Percentiles rank a stretch among this genome's conserved stretches.
Conservation (phyloP, 495 filamentous ascomycete genomes). For the Trichocladium uniseriatum region DNA sequence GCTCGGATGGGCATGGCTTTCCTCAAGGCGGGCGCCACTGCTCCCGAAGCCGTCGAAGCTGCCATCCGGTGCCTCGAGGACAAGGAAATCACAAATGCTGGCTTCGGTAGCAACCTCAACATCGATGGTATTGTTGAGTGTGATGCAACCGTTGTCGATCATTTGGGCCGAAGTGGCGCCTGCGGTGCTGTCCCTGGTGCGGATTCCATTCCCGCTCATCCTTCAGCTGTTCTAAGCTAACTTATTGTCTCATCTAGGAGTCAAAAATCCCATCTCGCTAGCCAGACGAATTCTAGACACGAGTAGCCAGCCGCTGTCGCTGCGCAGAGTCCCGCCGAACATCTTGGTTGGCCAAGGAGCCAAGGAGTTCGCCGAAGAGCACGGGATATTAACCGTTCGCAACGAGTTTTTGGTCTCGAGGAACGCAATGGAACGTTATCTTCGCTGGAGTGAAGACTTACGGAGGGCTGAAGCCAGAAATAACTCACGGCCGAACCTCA, state of each 20-base stretch:
- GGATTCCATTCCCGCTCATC: slow-evolving; percentile 17
- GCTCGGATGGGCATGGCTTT: slow-evolving; percentile 69
- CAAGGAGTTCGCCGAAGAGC: slow-evolving; percentile 69
- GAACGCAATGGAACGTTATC: slow-evolving; percentile 62
- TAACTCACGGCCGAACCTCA: neutral
- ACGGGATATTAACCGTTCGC: slow-evolving; percentile 58
- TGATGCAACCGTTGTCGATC: slow-evolving; percentile 87
- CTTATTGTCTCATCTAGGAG: slow-evolving; percentile 42
- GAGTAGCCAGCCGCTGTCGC: slow-evolving; percentile 59
- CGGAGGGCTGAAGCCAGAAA: slow-evolving; percentile 39
- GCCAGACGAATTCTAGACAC: slow-evolving; percentile 74
- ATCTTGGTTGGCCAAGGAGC: slow-evolving; percentile 80
- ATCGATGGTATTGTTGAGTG: slow-evolving; percentile 87
- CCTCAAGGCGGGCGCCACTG: slow-evolving; percentile 64
- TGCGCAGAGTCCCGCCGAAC: slow-evolving; percentile 86
- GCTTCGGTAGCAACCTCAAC: slow-evolving; percentile 90
- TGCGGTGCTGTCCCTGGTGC: slow-evolving; percentile 82
- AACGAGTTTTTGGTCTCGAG: slow-evolving; percentile 67
- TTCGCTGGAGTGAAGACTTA: slow-evolving; percentile 69
- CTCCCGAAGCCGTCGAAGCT: slow-evolving; percentile 85
- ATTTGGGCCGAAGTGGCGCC: slow-evolving; percentile 82
- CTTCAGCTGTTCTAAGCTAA: neutral
- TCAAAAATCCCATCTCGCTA: slow-evolving; percentile 84
- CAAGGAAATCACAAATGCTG: slow-evolving; percentile 89
- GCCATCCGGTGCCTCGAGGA: slow-evolving; percentile 84